Conservation (phyloP, 148 eudicot genomes). For the Heliosperma pusillum region DNA sequence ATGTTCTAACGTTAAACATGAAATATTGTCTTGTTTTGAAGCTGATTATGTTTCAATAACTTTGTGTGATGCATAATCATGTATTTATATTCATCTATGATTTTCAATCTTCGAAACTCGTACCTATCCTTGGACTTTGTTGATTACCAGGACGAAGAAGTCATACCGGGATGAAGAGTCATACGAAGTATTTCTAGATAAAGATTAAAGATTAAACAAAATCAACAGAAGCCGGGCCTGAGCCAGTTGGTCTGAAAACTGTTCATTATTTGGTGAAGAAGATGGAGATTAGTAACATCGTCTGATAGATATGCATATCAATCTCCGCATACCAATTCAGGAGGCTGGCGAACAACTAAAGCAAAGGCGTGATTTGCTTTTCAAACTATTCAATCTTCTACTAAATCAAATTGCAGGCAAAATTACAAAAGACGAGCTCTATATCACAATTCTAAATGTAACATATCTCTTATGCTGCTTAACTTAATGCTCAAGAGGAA, state of each 20-base stretch:
- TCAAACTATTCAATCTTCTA: background rate
- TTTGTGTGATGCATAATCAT: too few species aligned
- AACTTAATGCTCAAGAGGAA: background rate
- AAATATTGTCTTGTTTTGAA: slow-evolving; percentile 2
- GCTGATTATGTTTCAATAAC: background rate
- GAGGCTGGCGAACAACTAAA: slow-evolving; percentile 58
- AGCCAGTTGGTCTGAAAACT: background rate
- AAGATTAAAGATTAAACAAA: too few species aligned
- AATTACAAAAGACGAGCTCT: slow-evolving; percentile 46
- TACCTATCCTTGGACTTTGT: too few species aligned
- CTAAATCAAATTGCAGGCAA: slow-evolving; percentile 44
- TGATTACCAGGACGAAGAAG: too few species aligned
- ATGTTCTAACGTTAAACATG: too few species aligned
- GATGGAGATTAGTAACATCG: slow-evolving; percentile 2
- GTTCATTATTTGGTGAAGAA: slow-evolving; percentile 6
- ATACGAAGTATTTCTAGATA: too few species aligned
- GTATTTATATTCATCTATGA: background rate
- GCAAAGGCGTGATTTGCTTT: slow-evolving; percentile 46
- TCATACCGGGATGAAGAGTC: too few species aligned
- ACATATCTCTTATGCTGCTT: background rate
- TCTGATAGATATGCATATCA: slow-evolving; percentile 56
- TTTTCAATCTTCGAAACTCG: background rate
- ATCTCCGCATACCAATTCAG: too few species aligned
- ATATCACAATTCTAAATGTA: slow-evolving; percentile 22
- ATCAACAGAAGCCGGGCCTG: too few species aligned